A percentile compares a stretch with the other conserved stretches of the same genome.
These are phyloP conservation scores for Candida pini DNA, from an alignment of 805 yeast species.

Conservation along the genomic window DNA sequence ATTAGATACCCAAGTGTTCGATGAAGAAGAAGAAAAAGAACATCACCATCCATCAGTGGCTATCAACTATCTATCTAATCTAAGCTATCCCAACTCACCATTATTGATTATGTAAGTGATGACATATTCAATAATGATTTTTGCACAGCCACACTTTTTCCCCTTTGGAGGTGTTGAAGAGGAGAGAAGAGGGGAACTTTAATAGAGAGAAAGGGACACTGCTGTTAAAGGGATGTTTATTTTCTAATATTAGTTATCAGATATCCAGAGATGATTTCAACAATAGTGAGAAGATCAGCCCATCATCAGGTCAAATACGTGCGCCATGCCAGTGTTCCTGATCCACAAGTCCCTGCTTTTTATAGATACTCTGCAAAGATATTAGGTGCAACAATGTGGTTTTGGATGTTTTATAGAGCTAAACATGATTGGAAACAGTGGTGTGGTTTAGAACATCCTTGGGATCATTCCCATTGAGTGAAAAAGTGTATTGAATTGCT, in stretches of 20 bases:
- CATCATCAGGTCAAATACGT: slow-evolving; percentile 20
- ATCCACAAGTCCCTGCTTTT: slow-evolving; percentile 57
- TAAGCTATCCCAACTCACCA: too few relatives aligned
- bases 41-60: too few relatives aligned
- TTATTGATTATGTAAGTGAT: too few relatives aligned
- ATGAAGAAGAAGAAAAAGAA: neutral
- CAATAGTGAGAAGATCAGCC: slow-evolving; percentile 6
- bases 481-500: neutral
- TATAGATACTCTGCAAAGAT: slow-evolving; percentile 57
- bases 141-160: too few relatives aligned
- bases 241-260: neutral
- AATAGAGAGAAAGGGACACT: neutral
- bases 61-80: too few relatives aligned
- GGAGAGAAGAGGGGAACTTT: neutral
- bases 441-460: slow-evolving; percentile 43
- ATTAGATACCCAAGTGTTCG: neutral
- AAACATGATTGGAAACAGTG: slow-evolving; percentile 66
- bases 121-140: too few relatives aligned
- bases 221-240: neutral
- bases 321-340: slow-evolving; percentile 55
- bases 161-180: neutral
- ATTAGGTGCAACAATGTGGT: slow-evolving; percentile 85
- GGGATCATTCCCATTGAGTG: slow-evolving; percentile 31
- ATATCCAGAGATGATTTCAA: neutral
- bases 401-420: slow-evolving; percentile 77